These are phyloP conservation scores for Immersiporthe knoxdaviesiana DNA, from an alignment of 2,329 filamentous ascomycete genomes.

Conservation along the genomic window DNA sequence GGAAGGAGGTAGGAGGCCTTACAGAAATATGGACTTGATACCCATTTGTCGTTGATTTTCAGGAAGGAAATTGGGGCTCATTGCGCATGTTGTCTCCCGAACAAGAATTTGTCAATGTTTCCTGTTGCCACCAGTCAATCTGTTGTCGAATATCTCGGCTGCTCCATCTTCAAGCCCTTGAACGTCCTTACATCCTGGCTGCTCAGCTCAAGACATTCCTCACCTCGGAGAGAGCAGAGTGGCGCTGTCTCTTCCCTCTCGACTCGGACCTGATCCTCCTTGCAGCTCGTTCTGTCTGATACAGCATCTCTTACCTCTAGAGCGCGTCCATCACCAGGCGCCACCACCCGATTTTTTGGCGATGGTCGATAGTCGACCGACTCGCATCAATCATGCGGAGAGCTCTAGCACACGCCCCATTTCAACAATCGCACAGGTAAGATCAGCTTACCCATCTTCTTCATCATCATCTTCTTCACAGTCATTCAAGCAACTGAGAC, in stretches of 20 bases:
- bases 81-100: neutral
- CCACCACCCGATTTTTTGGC: neutral
- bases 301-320: neutral
- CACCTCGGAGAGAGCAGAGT: neutral
- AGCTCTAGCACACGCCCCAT: neutral
- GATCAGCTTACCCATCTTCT: neutral
- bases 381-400: neutral
- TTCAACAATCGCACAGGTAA: neutral
- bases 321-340: neutral
- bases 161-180: neutral
- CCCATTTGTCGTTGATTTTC: constrained; percentile 11
- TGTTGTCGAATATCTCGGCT: neutral
- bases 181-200: neutral
- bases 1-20: neutral
- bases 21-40: constrained; percentile 19
- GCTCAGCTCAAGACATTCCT: neutral
- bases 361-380: neutral
- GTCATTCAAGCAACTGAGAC: too few relatives aligned
- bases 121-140: neutral
- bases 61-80: neutral
- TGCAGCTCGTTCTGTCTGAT: neutral
- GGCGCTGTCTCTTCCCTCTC: neutral
- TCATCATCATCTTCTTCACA: neutral
- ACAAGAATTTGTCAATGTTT: neutral
- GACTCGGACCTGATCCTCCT: neutral